Base-by-base conservation (phyloP, 1,284 basidiomycete species). In the Ceratobasidium sp. region DNA sequence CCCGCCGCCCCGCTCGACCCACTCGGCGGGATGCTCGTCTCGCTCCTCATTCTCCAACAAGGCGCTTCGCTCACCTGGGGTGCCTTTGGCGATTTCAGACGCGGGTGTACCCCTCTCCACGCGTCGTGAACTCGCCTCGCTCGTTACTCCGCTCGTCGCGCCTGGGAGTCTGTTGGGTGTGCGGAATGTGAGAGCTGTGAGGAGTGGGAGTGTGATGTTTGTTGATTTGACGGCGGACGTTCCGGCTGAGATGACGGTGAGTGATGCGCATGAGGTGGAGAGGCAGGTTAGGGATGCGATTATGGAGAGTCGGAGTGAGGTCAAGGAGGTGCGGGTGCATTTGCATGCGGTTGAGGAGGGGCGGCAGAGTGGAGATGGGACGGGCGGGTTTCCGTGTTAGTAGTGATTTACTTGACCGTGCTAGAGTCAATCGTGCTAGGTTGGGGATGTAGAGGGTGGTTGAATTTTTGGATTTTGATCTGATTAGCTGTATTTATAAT, bases 1-100 rank as follows among this genome's bases (percentile, higher is more conserved):
- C 94, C 96, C 16, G 89, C 94, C n/a, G 87, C 96, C 80, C 95
- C 96, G 41, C 88, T 99, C 41, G 97, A 99, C 84, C 97, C 97
- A 3, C 89, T 99, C 41, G 98, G 98, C 81, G 97, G 97, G 92
- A 86, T 99, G 23, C 84, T 98, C 74, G 97, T 99, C 12, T 96
- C 96, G 0, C 86, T 94, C 77, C 90, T 99, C 81, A 98, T 99
- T 83, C 88, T 98, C 33, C 89, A 89, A 81, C 96, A 98, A 83
- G 95, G 96, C n/a, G 86, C 92, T 60, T 86, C 85, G n/a, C 87
- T 98, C 30, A 88, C 96, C 62, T 85, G 88, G 62, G 90, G 90
- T 18, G 94, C 96, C 0, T 90, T 95, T 84, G 88, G 90, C 38
- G 96, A 98, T 83, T 86, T 98, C 62, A 1, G 96, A 98, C 82